A percentile compares a stretch with the other conserved stretches of the same genome.
Conservation (phyloP, 2,329 filamentous ascomycete genomes). For the Monosporascus sp. region DNA sequence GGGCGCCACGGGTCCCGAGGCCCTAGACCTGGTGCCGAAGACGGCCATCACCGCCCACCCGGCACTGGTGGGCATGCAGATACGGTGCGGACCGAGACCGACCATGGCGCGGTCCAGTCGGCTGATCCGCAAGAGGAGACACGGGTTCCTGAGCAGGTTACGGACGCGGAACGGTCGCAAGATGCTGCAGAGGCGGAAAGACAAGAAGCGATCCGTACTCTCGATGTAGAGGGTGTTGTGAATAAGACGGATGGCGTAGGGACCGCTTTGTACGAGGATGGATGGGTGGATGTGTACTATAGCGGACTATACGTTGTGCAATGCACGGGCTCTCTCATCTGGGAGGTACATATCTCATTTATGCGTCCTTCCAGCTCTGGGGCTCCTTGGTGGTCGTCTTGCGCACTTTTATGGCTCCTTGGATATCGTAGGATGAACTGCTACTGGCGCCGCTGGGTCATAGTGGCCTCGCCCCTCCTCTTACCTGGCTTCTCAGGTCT, state of each 20-base stretch:
- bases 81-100: slow-evolving; percentile 54
- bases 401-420: too few species aligned
- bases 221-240: slow-evolving; percentile 19
- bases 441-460: too few species aligned
- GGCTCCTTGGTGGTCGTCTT: too few species aligned
- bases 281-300: neutral
- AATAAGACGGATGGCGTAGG: neutral
- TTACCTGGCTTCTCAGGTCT: too few species aligned
- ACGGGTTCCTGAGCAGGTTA: slow-evolving; percentile 50
- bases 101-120: slow-evolving; percentile 51
- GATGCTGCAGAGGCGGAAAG: slow-evolving; percentile 44
- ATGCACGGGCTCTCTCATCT: neutral
- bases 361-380: too few species aligned
- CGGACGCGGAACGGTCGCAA: slow-evolving; percentile 46
- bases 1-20: slow-evolving; percentile 8
- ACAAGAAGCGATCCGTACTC: slow-evolving; percentile 46
- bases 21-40: slow-evolving; percentile 40
- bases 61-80: slow-evolving; percentile 42
- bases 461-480: too few species aligned
- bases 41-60: slow-evolving; percentile 47
- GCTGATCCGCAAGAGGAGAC: slow-evolving; percentile 53
- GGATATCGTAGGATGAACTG: too few species aligned
- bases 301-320: neutral
- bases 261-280: neutral
- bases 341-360: neutral